Conservation (phyloP, 345 rosid species). For the Acer saccharum region DNA sequence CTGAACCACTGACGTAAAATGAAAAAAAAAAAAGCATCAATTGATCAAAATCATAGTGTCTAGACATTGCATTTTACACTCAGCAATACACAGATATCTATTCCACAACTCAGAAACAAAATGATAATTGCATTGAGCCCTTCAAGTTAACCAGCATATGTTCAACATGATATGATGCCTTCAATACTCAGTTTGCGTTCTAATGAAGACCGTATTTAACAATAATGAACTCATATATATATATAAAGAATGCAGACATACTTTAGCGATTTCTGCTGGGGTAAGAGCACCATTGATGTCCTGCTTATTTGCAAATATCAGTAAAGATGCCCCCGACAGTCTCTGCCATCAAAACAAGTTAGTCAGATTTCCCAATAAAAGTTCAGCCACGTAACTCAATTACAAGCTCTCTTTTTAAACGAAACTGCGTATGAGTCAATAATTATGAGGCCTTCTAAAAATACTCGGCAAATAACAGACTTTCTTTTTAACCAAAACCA, state of each 20-base stretch:
- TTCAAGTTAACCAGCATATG: neutral
- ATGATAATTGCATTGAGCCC: neutral
- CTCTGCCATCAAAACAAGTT: slow-evolving; percentile 51
- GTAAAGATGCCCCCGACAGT: slow-evolving; percentile 85
- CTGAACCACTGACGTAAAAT: neutral
- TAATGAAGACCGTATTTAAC: neutral
- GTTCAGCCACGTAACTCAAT: neutral
- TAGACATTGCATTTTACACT: neutral
- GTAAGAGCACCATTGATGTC: slow-evolving; percentile 87
- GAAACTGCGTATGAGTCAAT: neutral
- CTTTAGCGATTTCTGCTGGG: slow-evolving; percentile 85
- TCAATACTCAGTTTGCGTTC: neutral
- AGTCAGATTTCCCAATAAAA: slow-evolving; percentile 1
- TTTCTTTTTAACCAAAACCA: too few relatives aligned
- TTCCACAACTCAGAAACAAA: neutral
- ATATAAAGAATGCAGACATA: slow-evolving; percentile 25
- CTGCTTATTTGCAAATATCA: slow-evolving; percentile 88
- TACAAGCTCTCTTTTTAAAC: neutral
- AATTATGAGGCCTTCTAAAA: neutral
- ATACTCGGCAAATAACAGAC: neutral
- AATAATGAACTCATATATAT: neutral
- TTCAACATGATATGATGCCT: neutral
- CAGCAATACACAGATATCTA: neutral
- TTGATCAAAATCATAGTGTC: neutral
- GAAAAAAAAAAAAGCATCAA: neutral